Evolutionary conservation across 2,329 filamentous ascomycete species (phyloP), one percentile per base, ranked within the genome.

Genomic region (Pseudogymnoascus verrucosus): DNA sequence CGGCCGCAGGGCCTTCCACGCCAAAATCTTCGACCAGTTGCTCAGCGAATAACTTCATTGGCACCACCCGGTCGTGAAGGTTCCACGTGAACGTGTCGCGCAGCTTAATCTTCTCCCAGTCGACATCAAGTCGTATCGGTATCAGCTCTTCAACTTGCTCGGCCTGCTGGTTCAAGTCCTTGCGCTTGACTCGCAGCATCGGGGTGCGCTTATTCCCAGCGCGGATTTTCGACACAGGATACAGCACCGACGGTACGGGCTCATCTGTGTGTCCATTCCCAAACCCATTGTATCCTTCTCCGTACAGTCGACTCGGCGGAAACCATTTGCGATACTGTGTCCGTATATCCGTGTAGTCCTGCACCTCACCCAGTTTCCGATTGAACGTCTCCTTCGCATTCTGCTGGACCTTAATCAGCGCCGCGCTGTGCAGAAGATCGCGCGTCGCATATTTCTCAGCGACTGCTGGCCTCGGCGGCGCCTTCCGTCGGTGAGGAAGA

Each of bases 31-130:
- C 95, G 5, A 98, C 85, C 19, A 99, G 81, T 74, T 95, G 92
- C 64, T 91, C 86, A 1, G 93, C 90, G 74, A 98, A 98, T 10
- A 95, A 76, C 64, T 96, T 89, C 19, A 88, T 85, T 21, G 85
- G 82, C 2, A 96, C 84, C 11, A 95, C 83, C 64, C 93, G 88
- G 74, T 99, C 95, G 77, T 97, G 91, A 37, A 98, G 82, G 75
- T 99, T 99, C 93, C 93, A 99, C 2, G 95, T 98, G 69, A 99
- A 97, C 0, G 95, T 98, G 76, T 99, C 95, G 74, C 95, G 89
- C 65, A 99, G 82, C 76, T 95, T 95, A 70, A 98, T 85, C 78
- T 96, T 96, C 69, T 98, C 93, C 83, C 90, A 90, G 72, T 99
- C 95, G 60, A 98, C 90, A 71, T 99, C 95, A 63, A 99, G 78